phyloP scores from a whole-genome alignment of 352 stramenopile genomes.

The Globisporangium irregulare region DNA sequence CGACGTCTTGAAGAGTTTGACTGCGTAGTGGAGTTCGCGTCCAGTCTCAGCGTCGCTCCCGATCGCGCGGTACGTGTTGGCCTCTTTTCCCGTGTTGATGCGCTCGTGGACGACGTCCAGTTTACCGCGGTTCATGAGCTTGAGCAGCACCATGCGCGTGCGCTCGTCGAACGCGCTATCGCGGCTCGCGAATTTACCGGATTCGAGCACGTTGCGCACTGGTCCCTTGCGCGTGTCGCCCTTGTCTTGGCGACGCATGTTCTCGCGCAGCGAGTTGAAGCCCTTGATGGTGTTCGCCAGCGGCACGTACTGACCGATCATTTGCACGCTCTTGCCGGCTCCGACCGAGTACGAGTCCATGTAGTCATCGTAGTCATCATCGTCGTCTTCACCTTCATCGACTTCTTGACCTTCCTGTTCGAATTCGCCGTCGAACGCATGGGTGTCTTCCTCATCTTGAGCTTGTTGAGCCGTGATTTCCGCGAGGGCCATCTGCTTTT shows the following conservation, averaged over 20 bases:
- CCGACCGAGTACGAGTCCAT: constrained; percentile 10
- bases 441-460: neutral
- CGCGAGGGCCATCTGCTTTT: constrained; percentile 13
- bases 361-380: constrained; percentile 26
- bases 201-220: constrained; percentile 17
- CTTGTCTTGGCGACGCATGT: constrained; percentile 34
- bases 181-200: constrained; percentile 31
- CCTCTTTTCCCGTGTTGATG: constrained; percentile 44
- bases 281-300: constrained; percentile 5
- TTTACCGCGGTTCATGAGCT: constrained; percentile 39
- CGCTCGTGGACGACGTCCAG: constrained; percentile 39
- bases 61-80: constrained; percentile 50
- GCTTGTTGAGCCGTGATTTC: constrained; percentile 9
- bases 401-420: neutral
- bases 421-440: constrained; percentile 13
- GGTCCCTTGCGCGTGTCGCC: constrained; percentile 18
- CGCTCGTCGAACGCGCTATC: constrained; percentile 55
- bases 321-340: constrained; percentile 5
- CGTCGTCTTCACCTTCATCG: constrained; percentile 13
- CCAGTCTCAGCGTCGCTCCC: constrained; percentile 24
- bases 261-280: constrained; percentile 33
- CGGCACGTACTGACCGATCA: constrained; percentile 11
- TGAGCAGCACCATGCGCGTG: constrained; percentile 42
- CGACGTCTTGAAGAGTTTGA: constrained; percentile 78
- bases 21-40: constrained; percentile 24